Base-by-base conservation (phyloP, 495 filamentous ascomycete species). In the Cercophora scortea region DNA sequence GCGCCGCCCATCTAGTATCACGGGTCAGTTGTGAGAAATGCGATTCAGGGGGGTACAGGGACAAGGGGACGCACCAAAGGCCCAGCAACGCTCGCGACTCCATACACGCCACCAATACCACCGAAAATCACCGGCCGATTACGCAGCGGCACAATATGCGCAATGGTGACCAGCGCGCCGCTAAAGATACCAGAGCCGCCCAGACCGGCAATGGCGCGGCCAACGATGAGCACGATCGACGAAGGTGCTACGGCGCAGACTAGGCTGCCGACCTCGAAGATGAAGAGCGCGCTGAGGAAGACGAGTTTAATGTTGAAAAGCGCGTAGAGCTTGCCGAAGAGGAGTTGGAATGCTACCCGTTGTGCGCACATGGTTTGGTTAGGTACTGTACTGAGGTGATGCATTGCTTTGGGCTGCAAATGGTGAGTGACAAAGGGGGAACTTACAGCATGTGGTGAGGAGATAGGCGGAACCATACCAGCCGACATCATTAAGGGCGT, bases 51-150 rank as follows among this genome's bases (percentile, higher is more conserved):
- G n/a, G n/a, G n/a, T n/a, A n/a, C n/a, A n/a, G n/a, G n/a, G n/a
- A n/a, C n/a, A 25, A 25, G 5, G 25, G 25, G 5, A 25, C 25
- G 5, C 0, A 81, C 48, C 1, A 72, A 34, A 5, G 72, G 71
- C 11, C 84, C 86, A 35, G 79, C 75, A 5, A 88, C 80, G 53
- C 74, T 80, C 0, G 86, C 81, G 51, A 92, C 71, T 5, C 82
- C 87, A 59, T 80, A 89, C 68, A 72, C 62, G 32, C 57, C 63
- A 3, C 64, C 64, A 33, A 70, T 50, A 1, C 69, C 36, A 13
- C 70, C 71, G 8, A 59, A 46, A 42, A 61, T 71, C 3, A 73
- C 16, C 5, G 71, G 67, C 10, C 74, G 66, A 12, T 56, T 71
- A 8, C 54, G 41, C 0, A 75, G 58, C 0, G 71, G 71, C 6